Evolutionary conservation across 768 basidiomycete species (phyloP).

Genomic region (Boletales sp.): DNA sequence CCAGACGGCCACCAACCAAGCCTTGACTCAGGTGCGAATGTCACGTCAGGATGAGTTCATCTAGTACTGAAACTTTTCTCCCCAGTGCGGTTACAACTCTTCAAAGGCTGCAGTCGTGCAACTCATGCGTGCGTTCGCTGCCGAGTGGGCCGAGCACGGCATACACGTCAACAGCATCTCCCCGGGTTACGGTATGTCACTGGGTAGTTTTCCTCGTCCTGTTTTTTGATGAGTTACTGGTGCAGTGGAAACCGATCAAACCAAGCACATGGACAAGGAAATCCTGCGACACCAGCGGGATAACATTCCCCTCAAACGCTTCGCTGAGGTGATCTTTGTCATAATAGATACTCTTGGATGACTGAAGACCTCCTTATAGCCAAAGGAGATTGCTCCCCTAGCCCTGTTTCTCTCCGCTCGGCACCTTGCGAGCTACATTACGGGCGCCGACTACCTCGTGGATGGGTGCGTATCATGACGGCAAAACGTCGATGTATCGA

Average conservation of each 20-base stretch:
- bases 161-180: slow-evolving; percentile 64
- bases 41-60: background rate
- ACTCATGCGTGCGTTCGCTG: slow-evolving; percentile 56
- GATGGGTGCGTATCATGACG: slow-evolving; percentile 43
- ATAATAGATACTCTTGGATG: too few species aligned
- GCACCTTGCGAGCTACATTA: slow-evolving; percentile 49
- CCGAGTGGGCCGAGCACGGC: slow-evolving; percentile 51
- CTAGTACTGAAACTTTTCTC: too few species aligned
- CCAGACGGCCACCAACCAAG: slow-evolving; percentile 38
- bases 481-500: background rate
- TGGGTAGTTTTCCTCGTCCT: background rate
- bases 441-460: slow-evolving; percentile 52
- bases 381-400: slow-evolving; percentile 55
- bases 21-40: slow-evolving; percentile 47
- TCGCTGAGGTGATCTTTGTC: slow-evolving; percentile 43
- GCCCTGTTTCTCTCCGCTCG: slow-evolving; percentile 51
- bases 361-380: slow-evolving; percentile 28
- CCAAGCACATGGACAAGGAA: slow-evolving; percentile 46
- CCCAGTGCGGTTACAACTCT: slow-evolving; percentile 53
- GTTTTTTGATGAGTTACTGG: background rate
- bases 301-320: slow-evolving; percentile 51
- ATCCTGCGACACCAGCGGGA: slow-evolving; percentile 47
- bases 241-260: slow-evolving; percentile 59
- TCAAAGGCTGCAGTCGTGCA: slow-evolving; percentile 68
- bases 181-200: slow-evolving; percentile 48